phyloP scores from a whole-genome alignment of 202 grass and related monocot genomes.

The Digitaria exilis region DNA sequence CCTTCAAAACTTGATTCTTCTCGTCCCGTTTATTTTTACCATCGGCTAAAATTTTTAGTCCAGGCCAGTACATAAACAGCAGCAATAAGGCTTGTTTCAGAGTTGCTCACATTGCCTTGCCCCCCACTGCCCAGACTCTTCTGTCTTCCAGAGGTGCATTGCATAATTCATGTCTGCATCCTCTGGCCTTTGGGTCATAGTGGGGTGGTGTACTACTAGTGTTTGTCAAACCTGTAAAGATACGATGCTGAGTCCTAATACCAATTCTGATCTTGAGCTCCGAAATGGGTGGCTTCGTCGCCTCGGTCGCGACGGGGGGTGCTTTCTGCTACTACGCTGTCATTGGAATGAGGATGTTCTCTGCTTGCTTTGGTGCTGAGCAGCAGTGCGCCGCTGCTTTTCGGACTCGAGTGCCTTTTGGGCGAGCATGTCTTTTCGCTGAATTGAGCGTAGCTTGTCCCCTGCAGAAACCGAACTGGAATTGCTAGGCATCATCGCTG shows the following conservation, averaged over 20 bases:
- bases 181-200: not conserved
- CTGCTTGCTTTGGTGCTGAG: slow-evolving; percentile 9
- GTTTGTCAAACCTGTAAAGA: slow-evolving; percentile 50
- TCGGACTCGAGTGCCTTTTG: slow-evolving; percentile 34
- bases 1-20: slow-evolving; percentile 9
- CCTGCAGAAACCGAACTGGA: slow-evolving; percentile 4
- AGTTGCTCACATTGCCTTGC: slow-evolving; percentile 17
- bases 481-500: not conserved
- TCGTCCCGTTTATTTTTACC: no score
- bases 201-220: slow-evolving; percentile 38
- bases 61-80: slow-evolving; percentile 40
- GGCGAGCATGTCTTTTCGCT: slow-evolving; percentile 11
- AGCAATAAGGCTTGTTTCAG: slow-evolving; percentile 42
- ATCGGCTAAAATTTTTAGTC: slow-evolving; percentile 31
- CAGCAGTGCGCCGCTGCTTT: slow-evolving; percentile 23
- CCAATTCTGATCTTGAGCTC: slow-evolving; percentile 37
- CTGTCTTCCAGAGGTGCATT: not conserved
- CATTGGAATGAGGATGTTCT: slow-evolving; percentile 51
- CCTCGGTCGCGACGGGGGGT: slow-evolving; percentile 28
- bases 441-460: slow-evolving; percentile 42
- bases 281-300: slow-evolving; percentile 16
- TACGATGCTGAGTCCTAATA: slow-evolving; percentile 39
- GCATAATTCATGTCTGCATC: no score
- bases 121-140: no score
- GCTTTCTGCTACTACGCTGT: slow-evolving; percentile 29